Evolutionary conservation across 2,329 filamentous ascomycete genomes (phyloP), one percentile per base, ranked within the genome.

Genomic region (Xylaria arbuscula): DNA sequence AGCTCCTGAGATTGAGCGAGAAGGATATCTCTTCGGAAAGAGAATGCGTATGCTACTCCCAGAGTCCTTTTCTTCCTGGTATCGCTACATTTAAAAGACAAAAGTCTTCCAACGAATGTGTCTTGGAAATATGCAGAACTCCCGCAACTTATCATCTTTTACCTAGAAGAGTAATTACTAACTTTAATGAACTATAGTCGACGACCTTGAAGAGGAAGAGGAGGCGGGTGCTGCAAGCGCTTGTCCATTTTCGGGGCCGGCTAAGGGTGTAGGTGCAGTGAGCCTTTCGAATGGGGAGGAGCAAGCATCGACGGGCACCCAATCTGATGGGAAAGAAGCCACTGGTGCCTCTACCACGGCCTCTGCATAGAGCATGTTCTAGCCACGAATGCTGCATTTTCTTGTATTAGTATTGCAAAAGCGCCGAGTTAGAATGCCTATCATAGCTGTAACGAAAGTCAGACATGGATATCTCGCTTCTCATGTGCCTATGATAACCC

Each of bases 21-120:
- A 92, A 75, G 90, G 90, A 0, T 91, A 87, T 73, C 73, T 92
- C 22, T 85, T 89, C 71, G 89, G 89, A 1, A 88, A 88, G 79
- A 88, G 86, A 76, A 81, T 92, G 9, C 76, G 28, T 28, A 28
- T 28, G 28, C 5, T 28, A 28, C 28, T 5, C 28, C 28, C 5
- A 5, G 28, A 5, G 5, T 28, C 28, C 5, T 28, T 28, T 28
- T 28, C 28, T 28, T 28, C 28, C 28, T 28, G 28, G 5, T 28
- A 28, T 5, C 5, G 28, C 28, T 28, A 28, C 28, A 28, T 28
- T 28, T 28, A 28, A 28, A 28, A 28, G 28, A 28, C 28, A 28
- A 28, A 28, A 5, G 28, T 28, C 28, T 28, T 28, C 28, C 28
- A 28, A 28, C 5, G 28, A 28, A 28, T 5, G 28, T 28, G 28